Conservation (phyloP, 495 filamentous ascomycete species). For the Bombardia bombarda region DNA sequence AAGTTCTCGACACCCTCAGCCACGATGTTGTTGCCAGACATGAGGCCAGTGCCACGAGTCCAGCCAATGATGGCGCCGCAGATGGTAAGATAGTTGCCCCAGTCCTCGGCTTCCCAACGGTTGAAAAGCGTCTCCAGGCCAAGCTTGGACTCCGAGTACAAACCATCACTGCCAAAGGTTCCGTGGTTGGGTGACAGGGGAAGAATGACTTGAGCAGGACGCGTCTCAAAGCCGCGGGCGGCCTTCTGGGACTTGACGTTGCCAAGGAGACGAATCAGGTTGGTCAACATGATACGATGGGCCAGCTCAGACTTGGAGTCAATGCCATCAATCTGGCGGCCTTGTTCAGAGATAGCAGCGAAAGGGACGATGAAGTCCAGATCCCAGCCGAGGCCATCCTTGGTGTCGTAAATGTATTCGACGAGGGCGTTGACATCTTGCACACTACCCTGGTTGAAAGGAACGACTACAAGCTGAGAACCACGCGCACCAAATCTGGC, state of each 20-base stretch:
- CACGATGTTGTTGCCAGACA: constrained; percentile 97
- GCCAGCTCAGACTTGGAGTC: constrained; percentile 98
- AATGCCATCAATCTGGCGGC: constrained; percentile 93
- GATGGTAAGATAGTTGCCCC: constrained; percentile 96
- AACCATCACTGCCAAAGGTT: constrained; percentile 94
- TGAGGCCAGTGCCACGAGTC: constrained; percentile 96
- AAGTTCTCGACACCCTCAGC: constrained; percentile 94
- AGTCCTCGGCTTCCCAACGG: constrained; percentile 95
- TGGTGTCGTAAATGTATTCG: constrained; percentile 93
- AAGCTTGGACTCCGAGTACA: constrained; percentile 98
- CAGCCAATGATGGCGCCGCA: constrained; percentile 98
- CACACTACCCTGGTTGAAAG: constrained; percentile 98
- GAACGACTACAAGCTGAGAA: constrained; percentile 93
- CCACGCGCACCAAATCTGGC: constrained; percentile 85
- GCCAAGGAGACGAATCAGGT: constrained; percentile 84
- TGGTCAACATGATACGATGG: constrained; percentile 98
- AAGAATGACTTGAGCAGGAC: constrained; percentile 91
- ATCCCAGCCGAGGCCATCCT: constrained; percentile 96
- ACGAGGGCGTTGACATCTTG: constrained; percentile 92
- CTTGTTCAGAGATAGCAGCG: constrained; percentile 94
- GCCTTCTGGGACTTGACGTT: constrained; percentile 86
- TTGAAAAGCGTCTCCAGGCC: constrained; percentile 97
- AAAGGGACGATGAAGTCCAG: constrained; percentile 95
- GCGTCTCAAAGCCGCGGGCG: constrained; percentile 79
- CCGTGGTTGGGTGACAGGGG: constrained; percentile 97